Evolutionary conservation across 2,329 filamentous ascomycete species (phyloP).

Genomic region (Aspergillus neotritici): DNA sequence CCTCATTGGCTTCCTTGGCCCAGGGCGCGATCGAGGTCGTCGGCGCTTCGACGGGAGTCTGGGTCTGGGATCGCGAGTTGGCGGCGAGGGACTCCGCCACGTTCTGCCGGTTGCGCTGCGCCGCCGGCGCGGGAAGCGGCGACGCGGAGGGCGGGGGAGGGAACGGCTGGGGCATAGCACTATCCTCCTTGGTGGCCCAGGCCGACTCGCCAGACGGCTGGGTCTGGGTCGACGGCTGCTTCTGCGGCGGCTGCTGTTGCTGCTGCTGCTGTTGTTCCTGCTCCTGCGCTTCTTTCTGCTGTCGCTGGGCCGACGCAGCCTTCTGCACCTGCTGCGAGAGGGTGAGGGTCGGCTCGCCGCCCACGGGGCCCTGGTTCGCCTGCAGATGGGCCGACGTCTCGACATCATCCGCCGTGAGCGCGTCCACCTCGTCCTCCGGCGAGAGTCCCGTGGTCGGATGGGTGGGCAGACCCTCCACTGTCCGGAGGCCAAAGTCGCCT

Average conservation of each 20-base stretch:
- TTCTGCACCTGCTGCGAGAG: conserved; percentile 81
- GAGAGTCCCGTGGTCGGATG: conserved; percentile 32
- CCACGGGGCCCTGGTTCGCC: conserved; percentile 14
- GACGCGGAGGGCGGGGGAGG: conserved; percentile 70
- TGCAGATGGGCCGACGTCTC: conserved; percentile 6
- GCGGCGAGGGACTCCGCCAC: conserved; percentile 67
- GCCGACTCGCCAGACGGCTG: conserved; percentile 45
- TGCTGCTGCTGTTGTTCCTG: conserved; percentile 23
- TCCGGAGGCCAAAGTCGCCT: conserved; percentile 46
- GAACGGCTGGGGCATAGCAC: conserved; percentile 62
- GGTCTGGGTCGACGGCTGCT: conserved; percentile 31
- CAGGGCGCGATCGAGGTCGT: conserved; percentile 83
- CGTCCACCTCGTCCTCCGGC: conserved; percentile 23
- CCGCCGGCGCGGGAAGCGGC: conserved; percentile 80
- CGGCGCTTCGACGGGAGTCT: conserved; percentile 63
- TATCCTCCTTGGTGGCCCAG: conserved; percentile 56
- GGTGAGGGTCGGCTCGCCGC: conserved; percentile 54
- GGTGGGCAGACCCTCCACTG: conserved; percentile 37
- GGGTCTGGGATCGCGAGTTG: conserved; percentile 66
- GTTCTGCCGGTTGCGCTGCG: conserved; percentile 76
- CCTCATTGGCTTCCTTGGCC: conserved; percentile 74
- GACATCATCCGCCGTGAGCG: conserved; percentile 22
- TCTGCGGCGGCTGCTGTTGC: conserved; percentile 27
- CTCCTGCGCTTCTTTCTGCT: conserved; percentile 34
- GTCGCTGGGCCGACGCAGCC: conserved; percentile 47